Evolutionary conservation across 495 filamentous ascomycete genomes (phyloP), one percentile per base, ranked within the genome.

Genomic region (Penicillium fimorum): DNA sequence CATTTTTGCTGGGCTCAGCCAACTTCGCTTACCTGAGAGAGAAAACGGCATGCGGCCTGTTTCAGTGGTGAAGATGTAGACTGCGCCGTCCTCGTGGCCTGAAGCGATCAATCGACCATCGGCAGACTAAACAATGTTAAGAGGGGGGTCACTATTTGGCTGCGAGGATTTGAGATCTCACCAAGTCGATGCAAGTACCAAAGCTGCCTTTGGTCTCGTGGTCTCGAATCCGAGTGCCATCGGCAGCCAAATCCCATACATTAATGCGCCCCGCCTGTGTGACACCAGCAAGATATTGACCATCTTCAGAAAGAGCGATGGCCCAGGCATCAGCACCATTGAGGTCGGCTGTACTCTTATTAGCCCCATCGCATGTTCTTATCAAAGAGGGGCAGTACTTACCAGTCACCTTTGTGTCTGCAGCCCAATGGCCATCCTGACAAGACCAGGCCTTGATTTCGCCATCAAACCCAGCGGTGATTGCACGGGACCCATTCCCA

Each of bases 61-160:
- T 63, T 90, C 86, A 64, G 96, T 96, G 70, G 87, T 91, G 76
- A 97, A 97, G 37, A 98, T 86, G 65, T 96, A 96, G 49, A 98
- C 82, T n/a, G 84, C 86, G 24, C 94, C 94, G 68, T 89, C 96
- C 69, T 96, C 85, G 71, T 98, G 95, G 0, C 94, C 94, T 54
- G 87, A 92, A 9, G 93, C 94, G 46, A 92, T 91, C 63, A 93
- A 85, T 55, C 81, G 83, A 50, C 92, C 93, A 71, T 98, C 88
- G 29, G 79, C 56, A 48, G 84, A 87, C 85, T 87, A 54, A 30
- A 47, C 41, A 24, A 57, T 5, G 62, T 64, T 15, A 63, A 63
- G 50, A 18, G 45, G 17, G n/a, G 22, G 55, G 18, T 7, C 33
- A 48, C n/a, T 62, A 48, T 4, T 7, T 17, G 17, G 11, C 41